Conservation (phyloP, 192 early-diverging fungal genomes). For the Coemansia sp. region DNA sequence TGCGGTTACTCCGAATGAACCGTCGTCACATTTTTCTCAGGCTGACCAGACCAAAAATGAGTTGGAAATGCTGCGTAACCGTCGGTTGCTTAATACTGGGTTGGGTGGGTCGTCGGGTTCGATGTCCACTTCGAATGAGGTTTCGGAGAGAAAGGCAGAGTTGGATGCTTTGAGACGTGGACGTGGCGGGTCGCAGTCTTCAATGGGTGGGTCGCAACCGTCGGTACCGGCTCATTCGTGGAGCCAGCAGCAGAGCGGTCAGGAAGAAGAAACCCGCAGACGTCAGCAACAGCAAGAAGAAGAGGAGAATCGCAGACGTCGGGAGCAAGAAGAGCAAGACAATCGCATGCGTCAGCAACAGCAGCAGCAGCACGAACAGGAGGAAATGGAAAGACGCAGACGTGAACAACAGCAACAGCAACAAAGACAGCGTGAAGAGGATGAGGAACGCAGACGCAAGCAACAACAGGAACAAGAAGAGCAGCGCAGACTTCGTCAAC, state of each 20-base stretch:
- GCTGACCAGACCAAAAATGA: constrained; percentile 55
- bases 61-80: constrained; percentile 53
- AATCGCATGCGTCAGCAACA: constrained; percentile 21
- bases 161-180: constrained; percentile 40
- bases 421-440: constrained; percentile 2
- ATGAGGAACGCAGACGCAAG: constrained; percentile 11
- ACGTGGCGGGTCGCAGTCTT: constrained; percentile 34
- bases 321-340: constrained; percentile 23
- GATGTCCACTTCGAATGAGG: neutral
- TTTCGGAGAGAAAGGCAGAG: constrained; percentile 42
- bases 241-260: constrained; percentile 30
- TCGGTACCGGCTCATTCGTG: constrained; percentile 32
- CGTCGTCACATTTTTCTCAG: constrained; percentile 38
- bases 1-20: constrained; percentile 24
- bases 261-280: constrained; percentile 26
- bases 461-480: constrained; percentile 23
- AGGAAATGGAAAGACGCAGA: constrained; percentile 51
- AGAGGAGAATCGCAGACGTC: constrained; percentile 13
- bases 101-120: constrained; percentile 22
- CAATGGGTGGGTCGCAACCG: constrained; percentile 14
- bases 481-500: constrained; percentile 23
- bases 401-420: constrained; percentile 30
- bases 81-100: constrained; percentile 36
- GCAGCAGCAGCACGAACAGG: constrained; percentile 26
- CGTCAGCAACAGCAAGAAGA: constrained; percentile 30